Base-by-base conservation (phyloP, 129 eudicot genomes). In the Chrysanthemum seticuspe region DNA sequence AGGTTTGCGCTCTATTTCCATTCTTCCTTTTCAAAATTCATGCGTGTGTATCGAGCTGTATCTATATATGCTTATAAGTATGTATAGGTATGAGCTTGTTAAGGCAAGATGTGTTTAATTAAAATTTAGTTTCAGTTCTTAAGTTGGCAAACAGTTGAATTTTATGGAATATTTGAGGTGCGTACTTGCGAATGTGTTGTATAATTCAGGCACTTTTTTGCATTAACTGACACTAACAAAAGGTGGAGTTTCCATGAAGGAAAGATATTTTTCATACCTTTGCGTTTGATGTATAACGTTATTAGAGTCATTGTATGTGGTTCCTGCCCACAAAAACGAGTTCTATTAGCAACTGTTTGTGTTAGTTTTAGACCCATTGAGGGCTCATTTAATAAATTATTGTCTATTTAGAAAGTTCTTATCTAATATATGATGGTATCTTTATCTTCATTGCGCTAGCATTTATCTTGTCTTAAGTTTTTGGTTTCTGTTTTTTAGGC, bases 401-500 rank as follows among this genome's bases (percentile, higher is more conserved):
- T 40, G 47, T 40, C 47, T 40, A 7, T 40, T 40, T 40, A 7
- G 47, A 40, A 40, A 40, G 10, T 40, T 40, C 45, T 6, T 40
- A 40, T 0, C 47, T 40, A 40, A 40, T 40, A 40, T 40, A 40
- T 40, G 47, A 40, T 7, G 10, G 47, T 40, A 40, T 40, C 9
- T 40, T 40, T 40, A 40, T 40, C 47, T 40, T 40, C 10, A 7
- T 40, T 40, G 9, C 9, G 10, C 47, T 40, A 6, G 47, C 47
- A 40, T 40, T 0, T 36, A 40, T 40, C 47, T 40, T 40, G 47
- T 40, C 47, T 40, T 40, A 40, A 40, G 13, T 52, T 53, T 34
- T 36, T n/a, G 25, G 16, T 63, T 6, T 67, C 36, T 52, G 47
- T 61, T 40, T 78, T 77, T 60, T 75, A 95, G 99, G 96, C 94